Percentiles rank a stretch among this genome's conserved stretches.
These are phyloP conservation scores for Tylopilus orsonianus DNA, from an alignment of 1,284 basidiomycete genomes.

Conservation along the genomic window DNA sequence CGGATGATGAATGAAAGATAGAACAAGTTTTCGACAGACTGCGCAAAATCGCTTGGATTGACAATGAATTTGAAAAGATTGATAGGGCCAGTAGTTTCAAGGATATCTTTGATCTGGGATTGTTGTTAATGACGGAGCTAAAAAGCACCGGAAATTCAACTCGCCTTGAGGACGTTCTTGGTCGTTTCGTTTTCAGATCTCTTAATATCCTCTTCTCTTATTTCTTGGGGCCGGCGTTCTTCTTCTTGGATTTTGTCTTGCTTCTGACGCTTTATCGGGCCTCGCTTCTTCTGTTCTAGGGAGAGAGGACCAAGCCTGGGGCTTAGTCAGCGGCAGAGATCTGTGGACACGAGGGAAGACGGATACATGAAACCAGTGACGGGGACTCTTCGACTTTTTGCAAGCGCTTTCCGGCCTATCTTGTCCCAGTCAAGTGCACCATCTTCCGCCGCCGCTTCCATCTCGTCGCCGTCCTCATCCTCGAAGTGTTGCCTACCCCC, in stretches of 20 bases:
- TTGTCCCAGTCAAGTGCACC: conserved; percentile 65
- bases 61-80: conserved; percentile 85
- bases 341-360: neutral
- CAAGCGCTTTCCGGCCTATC: conserved; percentile 71
- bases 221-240: conserved; percentile 67
- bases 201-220: conserved; percentile 74
- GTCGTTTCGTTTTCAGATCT: conserved; percentile 81
- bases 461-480: conserved; percentile 49
- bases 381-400: conserved; percentile 72
- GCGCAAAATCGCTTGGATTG: conserved; percentile 85
- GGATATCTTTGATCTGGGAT: conserved; percentile 53
- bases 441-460: conserved; percentile 43
- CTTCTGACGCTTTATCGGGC: conserved; percentile 56
- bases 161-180: conserved; percentile 68
- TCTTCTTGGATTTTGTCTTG: conserved; percentile 74
- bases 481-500: conserved; percentile 56
- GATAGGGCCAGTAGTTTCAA: conserved; percentile 49
- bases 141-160: conserved; percentile 17
- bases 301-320: conserved; percentile 75
- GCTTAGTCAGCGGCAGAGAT: conserved; percentile 3
- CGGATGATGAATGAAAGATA: conserved; percentile 89
- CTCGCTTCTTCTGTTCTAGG: conserved; percentile 73
- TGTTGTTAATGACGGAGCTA: conserved; percentile 1
- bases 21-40: conserved; percentile 93
- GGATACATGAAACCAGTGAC: conserved; percentile 79